Conservation (phyloP, 2,329 filamentous ascomycete genomes). For the Drechslerella stenobrocha region DNA sequence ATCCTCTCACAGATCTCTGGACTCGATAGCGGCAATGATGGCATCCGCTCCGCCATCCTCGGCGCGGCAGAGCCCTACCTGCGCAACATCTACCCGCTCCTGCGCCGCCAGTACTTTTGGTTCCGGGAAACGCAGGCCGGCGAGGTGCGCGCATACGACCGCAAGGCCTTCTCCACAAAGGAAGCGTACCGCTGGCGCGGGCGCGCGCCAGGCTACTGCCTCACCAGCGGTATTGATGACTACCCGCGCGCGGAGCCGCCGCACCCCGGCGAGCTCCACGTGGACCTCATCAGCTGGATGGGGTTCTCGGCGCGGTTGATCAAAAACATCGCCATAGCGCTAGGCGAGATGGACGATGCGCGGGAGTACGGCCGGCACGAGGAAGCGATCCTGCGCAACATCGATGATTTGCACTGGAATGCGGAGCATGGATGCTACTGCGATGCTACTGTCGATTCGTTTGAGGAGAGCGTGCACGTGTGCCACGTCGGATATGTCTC, state of each 20-base stretch:
- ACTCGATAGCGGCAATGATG: slow-evolving; percentile 31
- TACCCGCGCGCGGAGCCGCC: slow-evolving; percentile 92
- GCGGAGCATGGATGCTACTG: slow-evolving; percentile 80
- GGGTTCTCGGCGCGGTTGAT: slow-evolving; percentile 93
- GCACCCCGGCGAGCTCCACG: slow-evolving; percentile 91
- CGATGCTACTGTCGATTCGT: slow-evolving; percentile 92
- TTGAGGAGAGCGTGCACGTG: slow-evolving; percentile 83
- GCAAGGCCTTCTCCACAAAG: slow-evolving; percentile 77
- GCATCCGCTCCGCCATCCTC: slow-evolving; percentile 28
- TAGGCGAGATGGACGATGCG: slow-evolving; percentile 77
- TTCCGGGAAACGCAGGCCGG: slow-evolving; percentile 89
- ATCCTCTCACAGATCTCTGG: slow-evolving; percentile 29
- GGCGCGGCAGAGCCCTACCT: slow-evolving; percentile 63
- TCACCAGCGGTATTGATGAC: slow-evolving; percentile 93
- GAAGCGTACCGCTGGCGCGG: slow-evolving; percentile 96
- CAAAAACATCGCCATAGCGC: slow-evolving; percentile 68
- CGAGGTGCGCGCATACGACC: slow-evolving; percentile 87
- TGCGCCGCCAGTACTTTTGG: slow-evolving; percentile 90
- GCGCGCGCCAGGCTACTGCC: slow-evolving; percentile 78
- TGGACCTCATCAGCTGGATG: slow-evolving; percentile 94
- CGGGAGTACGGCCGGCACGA: slow-evolving; percentile 72
- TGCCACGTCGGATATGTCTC: slow-evolving; percentile 98
- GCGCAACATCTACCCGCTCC: slow-evolving; percentile 76
- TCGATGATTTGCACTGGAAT: slow-evolving; percentile 93
- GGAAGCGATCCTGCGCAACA: slow-evolving; percentile 77